A percentile compares a stretch with the other conserved stretches of the same genome.
phyloP scores from a whole-genome alignment of 139 green algal genomes.

The Chlorella sorokiniana region DNA sequence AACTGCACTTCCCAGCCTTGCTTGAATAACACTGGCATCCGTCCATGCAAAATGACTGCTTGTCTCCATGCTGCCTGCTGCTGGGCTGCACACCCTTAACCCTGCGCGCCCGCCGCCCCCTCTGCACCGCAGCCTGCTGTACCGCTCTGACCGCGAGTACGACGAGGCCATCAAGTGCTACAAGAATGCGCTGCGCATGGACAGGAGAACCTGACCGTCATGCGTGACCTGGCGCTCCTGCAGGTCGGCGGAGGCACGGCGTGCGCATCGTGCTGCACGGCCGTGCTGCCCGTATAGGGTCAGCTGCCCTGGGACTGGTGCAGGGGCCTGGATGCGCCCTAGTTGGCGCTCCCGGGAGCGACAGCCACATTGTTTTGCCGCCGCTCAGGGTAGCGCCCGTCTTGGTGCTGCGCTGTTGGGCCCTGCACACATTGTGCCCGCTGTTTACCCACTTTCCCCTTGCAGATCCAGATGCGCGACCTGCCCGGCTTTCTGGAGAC shows the following conservation, averaged over 20 bases:
- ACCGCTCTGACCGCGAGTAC: slow-evolving; percentile 94
- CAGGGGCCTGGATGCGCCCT: no score
- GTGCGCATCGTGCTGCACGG: neutral
- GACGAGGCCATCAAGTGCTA: slow-evolving; percentile 99
- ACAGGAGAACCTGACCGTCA: slow-evolving; percentile 94
- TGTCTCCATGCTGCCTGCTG: neutral
- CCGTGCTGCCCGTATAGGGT: neutral
- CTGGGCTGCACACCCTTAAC: neutral
- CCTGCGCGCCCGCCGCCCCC: neutral
- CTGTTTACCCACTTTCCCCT: neutral
- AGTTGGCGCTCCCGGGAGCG: no score
- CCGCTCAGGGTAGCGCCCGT: neutral
- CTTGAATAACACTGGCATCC: neutral
- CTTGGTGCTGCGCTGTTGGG: neutral
- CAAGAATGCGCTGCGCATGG: slow-evolving; percentile 91
- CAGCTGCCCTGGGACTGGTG: neutral
- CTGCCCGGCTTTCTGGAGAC: slow-evolving; percentile 91
- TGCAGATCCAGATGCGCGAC: slow-evolving; percentile 93
- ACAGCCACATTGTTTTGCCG: neutral
- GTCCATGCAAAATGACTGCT: neutral
- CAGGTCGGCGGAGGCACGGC: slow-evolving; percentile 61
- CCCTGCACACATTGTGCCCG: neutral
- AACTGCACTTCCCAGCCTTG: neutral
- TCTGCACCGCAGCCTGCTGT: slow-evolving; percentile 76
- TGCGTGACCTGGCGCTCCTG: slow-evolving; percentile 88